A percentile compares a stretch with the other conserved stretches of the same genome.
phyloP scores from a whole-genome alignment of 192 early-diverging fungal species.

The Coemansia sp. region DNA sequence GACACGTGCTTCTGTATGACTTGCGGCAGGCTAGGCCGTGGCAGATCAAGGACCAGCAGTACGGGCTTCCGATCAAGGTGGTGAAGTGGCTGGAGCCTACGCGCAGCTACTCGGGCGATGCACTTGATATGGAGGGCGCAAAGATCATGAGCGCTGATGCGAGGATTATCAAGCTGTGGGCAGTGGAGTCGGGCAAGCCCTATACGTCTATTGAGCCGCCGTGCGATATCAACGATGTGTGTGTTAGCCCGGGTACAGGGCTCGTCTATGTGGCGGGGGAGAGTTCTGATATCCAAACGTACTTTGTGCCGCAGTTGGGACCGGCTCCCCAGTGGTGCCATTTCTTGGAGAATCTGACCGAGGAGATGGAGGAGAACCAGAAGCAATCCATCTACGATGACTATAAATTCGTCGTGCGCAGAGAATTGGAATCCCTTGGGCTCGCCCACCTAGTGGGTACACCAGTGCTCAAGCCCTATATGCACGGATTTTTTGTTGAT shows the following conservation, averaged over 20 bases:
- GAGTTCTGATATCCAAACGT: slow-evolving; percentile 87
- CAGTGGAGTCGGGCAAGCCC: slow-evolving; percentile 73
- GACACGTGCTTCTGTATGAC: slow-evolving; percentile 92
- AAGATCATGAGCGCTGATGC: slow-evolving; percentile 87
- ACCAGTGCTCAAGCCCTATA: slow-evolving; percentile 90
- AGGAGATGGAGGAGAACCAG: slow-evolving; percentile 88
- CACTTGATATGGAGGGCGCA: slow-evolving; percentile 46
- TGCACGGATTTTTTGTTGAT: slow-evolving; percentile 99
- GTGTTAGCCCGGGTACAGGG: slow-evolving; percentile 75
- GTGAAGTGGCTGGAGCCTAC: slow-evolving; percentile 71
- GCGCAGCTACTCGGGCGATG: slow-evolving; percentile 18
- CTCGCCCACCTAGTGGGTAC: slow-evolving; percentile 92
- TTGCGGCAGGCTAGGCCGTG: slow-evolving; percentile 79
- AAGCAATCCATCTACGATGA: slow-evolving; percentile 88
- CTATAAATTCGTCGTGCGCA: slow-evolving; percentile 95
- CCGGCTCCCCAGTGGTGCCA: slow-evolving; percentile 90
- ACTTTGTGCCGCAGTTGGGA: slow-evolving; percentile 88
- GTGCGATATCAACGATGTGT: slow-evolving; percentile 91
- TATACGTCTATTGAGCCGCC: slow-evolving; percentile 92
- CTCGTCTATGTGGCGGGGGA: slow-evolving; percentile 90
- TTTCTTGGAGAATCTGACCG: slow-evolving; percentile 96
- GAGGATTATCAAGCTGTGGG: slow-evolving; percentile 94
- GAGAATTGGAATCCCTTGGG: slow-evolving; percentile 80
- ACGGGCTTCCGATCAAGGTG: slow-evolving; percentile 88
- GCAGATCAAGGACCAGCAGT: slow-evolving; percentile 96